These are phyloP conservation scores for Lipomyces kockii DNA, from an alignment of 805 yeast species.

Conservation along the genomic window DNA sequence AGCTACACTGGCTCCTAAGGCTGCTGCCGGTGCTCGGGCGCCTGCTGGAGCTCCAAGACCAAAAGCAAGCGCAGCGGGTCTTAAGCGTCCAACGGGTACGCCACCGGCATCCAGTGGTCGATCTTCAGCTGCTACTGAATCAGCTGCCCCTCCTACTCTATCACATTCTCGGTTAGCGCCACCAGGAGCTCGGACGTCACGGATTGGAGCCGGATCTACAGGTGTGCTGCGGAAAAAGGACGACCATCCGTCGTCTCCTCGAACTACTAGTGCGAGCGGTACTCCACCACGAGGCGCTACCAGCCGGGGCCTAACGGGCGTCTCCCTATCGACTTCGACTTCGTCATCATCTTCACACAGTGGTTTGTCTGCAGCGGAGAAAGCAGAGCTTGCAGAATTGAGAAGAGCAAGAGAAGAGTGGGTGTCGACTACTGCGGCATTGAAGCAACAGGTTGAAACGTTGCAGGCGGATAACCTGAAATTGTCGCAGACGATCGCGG, in stretches of 20 bases:
- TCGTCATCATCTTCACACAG: constrained; percentile 14
- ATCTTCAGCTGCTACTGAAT: background rate
- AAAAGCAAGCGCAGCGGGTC: constrained; percentile 20
- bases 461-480: constrained; percentile 44
- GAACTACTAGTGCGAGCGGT: background rate
- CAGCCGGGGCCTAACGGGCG: constrained; percentile 37
- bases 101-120: constrained; percentile 8
- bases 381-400: constrained; percentile 56
- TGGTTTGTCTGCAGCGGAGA: constrained; percentile 42
- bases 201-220: background rate
- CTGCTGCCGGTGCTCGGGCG: constrained; percentile 31
- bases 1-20: constrained; percentile 30
- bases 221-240: constrained; percentile 6
- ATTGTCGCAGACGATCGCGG: constrained; percentile 46
- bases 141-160: constrained; percentile 5
- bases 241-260: constrained; percentile 5
- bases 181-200: constrained; percentile 5
- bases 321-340: constrained; percentile 25
- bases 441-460: constrained; percentile 44
- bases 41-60: constrained; percentile 23
- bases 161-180: constrained; percentile 2
- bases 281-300: constrained; percentile 22
- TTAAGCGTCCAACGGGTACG: constrained; percentile 15
- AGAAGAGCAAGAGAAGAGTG: constrained; percentile 59
- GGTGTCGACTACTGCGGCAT: constrained; percentile 46